Evolutionary conservation across 139 green algal species (phyloP), one percentile per base, ranked within the genome.

Genomic region (Astrephomene gubernaculifera): DNA sequence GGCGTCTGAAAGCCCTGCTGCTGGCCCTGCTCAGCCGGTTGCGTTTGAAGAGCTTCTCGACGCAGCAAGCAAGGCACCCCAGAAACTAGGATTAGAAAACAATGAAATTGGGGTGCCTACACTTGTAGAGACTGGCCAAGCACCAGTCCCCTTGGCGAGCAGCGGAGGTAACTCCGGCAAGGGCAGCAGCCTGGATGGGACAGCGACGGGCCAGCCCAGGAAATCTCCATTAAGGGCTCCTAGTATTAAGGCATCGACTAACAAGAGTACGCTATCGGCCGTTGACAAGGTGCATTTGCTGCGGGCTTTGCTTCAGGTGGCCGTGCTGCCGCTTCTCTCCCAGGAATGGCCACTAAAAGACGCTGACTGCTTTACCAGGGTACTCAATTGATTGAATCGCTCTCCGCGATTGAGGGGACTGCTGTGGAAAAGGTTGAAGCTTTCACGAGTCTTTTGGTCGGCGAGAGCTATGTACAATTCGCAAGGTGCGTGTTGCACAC

Each of bases 351-450:
- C 49, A 25, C 17, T 57, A 17, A 75, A 1, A 21, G 7, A 3
- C 68, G 24, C 33, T 33, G 24, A 35, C 5, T 75, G 29, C 3
- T 29, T 49, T 75, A n/a, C 3, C 83, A 88, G 83, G 83, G 83
- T 9, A 88, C 83, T 9, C 70, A 88, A 35, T 36, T 88, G 4
- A 88, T 88, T 38, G 83, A 88, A 38, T 82, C 70, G 8, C 39
- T 88, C 4, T 88, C 83, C 9, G 83, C 74, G 35, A 88, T 88
- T 79, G 83, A 88, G 38, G 83, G 83, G 7, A 88, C 83, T 3
- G 71, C 83, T 1, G 75, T 88, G 6, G 83, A 88, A n/a, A 88
- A 88, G 25, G 83, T 88, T 24, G 83, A 88, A n/a, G 83, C 83
- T 2, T 88, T 88, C 45, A 88, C 83, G 12, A 88, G 68, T 38